Evolutionary conservation across 129 eudicot species (phyloP).

Genomic region (Lactuca saligna): DNA sequence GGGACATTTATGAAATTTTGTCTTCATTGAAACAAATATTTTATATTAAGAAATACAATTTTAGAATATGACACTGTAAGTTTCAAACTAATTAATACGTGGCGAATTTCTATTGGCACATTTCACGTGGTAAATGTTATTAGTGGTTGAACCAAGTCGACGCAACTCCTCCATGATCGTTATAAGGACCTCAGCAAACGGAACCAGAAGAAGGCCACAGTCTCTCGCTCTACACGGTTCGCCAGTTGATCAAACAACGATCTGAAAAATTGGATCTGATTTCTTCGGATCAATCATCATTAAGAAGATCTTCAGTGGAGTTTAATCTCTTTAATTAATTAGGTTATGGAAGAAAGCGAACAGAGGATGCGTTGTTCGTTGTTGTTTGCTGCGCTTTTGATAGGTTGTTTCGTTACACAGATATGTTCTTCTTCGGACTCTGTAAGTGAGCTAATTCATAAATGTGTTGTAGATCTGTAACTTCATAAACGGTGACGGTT

Average conservation of each 20-base stretch:
- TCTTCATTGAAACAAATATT: too few species aligned
- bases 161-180: conserved; percentile 35
- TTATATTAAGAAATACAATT: background rate
- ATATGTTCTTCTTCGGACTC: conserved; percentile 63
- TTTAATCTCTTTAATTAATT: background rate
- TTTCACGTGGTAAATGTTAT: conserved; percentile 44
- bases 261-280: background rate
- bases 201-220: background rate
- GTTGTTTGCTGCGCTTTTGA: conserved; percentile 36
- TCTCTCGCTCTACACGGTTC: conserved; percentile 17
- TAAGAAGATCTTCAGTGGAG: background rate
- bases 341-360: conserved; percentile 39
- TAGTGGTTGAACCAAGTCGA: conserved; percentile 56
- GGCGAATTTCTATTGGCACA: conserved; percentile 31
- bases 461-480: conserved; percentile 26
- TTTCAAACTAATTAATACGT: conserved; percentile 19
- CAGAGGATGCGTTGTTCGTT: conserved; percentile 38
- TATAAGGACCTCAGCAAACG: background rate
- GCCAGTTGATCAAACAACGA: conserved; percentile 6
- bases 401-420: conserved; percentile 54
- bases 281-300: background rate
- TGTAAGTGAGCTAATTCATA: conserved; percentile 37
- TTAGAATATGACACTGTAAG: too few species aligned
- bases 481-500: conserved; percentile 7
- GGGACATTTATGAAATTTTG: too few species aligned